Percentiles rank a stretch among this genome's conserved stretches.
phyloP scores from a whole-genome alignment of 2,329 filamentous ascomycete genomes.

The Neofusicoccum kwambonambiense region DNA sequence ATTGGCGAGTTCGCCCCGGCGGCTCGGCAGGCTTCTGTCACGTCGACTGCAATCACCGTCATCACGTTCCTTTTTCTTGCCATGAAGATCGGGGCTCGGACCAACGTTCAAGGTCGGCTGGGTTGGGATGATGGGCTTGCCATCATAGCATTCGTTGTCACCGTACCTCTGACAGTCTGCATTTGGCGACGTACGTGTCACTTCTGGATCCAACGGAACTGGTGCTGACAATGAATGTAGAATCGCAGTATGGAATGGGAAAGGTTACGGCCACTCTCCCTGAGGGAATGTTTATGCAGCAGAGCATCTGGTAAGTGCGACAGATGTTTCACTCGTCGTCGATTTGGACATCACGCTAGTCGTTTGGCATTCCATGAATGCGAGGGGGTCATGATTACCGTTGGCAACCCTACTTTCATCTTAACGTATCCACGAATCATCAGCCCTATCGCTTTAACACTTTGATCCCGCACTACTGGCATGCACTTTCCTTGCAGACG shows the following conservation, averaged over 20 bases:
- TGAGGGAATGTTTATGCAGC: background rate
- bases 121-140: constrained; percentile 3
- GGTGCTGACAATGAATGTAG: background rate
- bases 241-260: background rate
- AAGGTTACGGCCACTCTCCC: background rate
- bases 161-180: background rate
- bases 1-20: background rate
- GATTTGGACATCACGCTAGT: no score
- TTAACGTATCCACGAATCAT: no score
- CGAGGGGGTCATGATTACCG: no score
- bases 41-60: background rate
- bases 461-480: no score
- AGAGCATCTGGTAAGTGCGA: background rate
- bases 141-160: background rate
- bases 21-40: background rate
- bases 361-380: no score
- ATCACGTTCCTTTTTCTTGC: background rate
- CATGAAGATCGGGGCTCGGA: background rate
- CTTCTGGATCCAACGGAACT: no score
- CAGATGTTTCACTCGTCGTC: background rate
- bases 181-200: background rate
- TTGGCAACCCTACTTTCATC: no score
- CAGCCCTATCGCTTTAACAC: no score
- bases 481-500: no score
- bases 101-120: background rate